Evolutionary conservation across 257 asterid species (phyloP).

Genomic region (Solanum habrochaites): DNA sequence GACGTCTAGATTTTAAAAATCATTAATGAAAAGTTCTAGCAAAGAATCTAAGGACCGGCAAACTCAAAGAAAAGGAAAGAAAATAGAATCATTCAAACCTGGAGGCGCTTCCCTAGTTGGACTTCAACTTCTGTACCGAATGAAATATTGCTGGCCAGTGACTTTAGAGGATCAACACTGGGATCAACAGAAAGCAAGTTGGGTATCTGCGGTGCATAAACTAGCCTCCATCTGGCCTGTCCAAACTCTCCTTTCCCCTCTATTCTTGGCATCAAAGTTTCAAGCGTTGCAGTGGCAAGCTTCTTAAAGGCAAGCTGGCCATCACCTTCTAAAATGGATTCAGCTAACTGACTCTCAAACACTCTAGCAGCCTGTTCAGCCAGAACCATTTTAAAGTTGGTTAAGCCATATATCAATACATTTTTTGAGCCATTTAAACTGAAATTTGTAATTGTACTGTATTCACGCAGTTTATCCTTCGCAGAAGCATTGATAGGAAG

Average conservation of each 20-base stretch:
- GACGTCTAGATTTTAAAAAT: neutral
- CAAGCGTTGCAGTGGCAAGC: slow-evolving; percentile 96
- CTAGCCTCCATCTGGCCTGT: slow-evolving; percentile 98
- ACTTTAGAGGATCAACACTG: slow-evolving; percentile 87
- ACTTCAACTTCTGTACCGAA: slow-evolving; percentile 97
- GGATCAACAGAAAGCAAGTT: slow-evolving; percentile 92
- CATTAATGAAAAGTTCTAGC: neutral
- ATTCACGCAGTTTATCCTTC: neutral
- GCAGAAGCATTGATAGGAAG: neutral
- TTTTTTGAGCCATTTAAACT: neutral
- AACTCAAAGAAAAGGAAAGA: neutral
- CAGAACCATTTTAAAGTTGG: neutral
- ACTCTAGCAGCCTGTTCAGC: slow-evolving; percentile 87
- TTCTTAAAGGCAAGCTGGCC: slow-evolving; percentile 99
- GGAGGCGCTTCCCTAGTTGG: slow-evolving; percentile 97
- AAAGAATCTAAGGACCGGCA: neutral
- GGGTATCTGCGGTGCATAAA: slow-evolving; percentile 96
- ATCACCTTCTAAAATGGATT: slow-evolving; percentile 93
- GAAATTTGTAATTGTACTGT: neutral
- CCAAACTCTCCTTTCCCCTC: slow-evolving; percentile 99
- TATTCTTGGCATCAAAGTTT: slow-evolving; percentile 91
- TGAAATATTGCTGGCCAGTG: slow-evolving; percentile 94
- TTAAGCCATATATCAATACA: neutral
- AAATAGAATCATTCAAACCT: slow-evolving; percentile 32
- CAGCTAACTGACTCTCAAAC: slow-evolving; percentile 94